phyloP scores from a whole-genome alignment of 2,329 filamentous ascomycete genomes.

The Chrysoporthe cubensis region DNA sequence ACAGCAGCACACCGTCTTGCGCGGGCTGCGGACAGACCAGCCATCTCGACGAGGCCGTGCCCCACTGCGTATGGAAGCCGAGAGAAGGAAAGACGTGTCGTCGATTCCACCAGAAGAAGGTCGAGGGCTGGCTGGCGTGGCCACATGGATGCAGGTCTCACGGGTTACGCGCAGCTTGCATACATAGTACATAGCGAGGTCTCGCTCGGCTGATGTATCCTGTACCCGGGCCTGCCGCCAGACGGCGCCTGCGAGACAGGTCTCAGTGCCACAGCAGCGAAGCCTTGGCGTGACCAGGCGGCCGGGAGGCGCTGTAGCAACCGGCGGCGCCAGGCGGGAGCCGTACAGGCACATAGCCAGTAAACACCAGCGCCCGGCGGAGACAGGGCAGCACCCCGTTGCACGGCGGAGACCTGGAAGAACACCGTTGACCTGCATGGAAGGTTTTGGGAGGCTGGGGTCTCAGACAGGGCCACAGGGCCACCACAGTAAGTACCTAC shows the following conservation, averaged over 20 bases:
- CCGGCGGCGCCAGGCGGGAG: not conserved
- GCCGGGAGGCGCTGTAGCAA: slow-evolving; percentile 14
- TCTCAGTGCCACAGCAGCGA: not conserved
- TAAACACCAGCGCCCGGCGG: not conserved
- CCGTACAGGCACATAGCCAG: not conserved
- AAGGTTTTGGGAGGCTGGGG: slow-evolving; percentile 2
- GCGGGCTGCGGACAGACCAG: not conserved
- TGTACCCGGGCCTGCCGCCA: not conserved
- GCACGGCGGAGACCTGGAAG: slow-evolving; percentile 6
- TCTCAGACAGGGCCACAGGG: not conserved
- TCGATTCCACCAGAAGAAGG: not conserved
- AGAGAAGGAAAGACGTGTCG: not conserved
- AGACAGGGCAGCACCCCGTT: not conserved
- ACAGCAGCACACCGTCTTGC: not conserved
- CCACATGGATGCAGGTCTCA: not conserved
- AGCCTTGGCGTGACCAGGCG: not conserved
- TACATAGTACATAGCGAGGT: no score
- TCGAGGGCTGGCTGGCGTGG: not conserved
- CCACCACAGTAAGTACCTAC: no score
- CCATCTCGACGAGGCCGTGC: not conserved
- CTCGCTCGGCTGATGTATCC: not conserved
- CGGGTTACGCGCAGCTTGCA: slow-evolving; percentile 2
- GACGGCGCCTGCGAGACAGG: not conserved
- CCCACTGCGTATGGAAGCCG: not conserved
- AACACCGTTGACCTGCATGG: slow-evolving; percentile 8